Evolutionary conservation across 371 early-diverging fungal genomes (phyloP).

Genomic region (Circinella minor): DNA sequence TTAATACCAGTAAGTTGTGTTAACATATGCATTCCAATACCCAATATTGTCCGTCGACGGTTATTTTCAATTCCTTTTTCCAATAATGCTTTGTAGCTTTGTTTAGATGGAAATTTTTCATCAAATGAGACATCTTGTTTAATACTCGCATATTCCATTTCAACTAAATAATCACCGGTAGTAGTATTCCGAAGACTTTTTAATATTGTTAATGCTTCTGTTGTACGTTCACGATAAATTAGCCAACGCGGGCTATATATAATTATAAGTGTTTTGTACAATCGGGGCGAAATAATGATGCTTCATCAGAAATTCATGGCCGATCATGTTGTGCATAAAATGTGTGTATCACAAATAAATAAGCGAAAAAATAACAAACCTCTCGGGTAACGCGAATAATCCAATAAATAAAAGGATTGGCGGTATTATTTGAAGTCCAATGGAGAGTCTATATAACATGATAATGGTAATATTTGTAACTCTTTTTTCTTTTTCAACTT

Average conservation of each 20-base stretch:
- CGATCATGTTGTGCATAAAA: neutral
- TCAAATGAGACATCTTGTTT: conserved; percentile 75
- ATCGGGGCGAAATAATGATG: neutral
- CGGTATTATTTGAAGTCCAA: conserved; percentile 81
- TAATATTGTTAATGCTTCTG: conserved; percentile 74
- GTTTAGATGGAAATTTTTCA: conserved; percentile 20
- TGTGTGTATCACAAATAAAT: neutral
- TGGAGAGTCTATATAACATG: conserved; percentile 43
- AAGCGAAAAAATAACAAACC: conserved; percentile 16
- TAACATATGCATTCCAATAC: conserved; percentile 71
- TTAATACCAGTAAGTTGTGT: conserved; percentile 83
- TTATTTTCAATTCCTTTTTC: conserved; percentile 60
- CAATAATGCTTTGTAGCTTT: conserved; percentile 49
- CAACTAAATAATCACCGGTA: conserved; percentile 3
- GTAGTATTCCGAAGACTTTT: conserved; percentile 63
- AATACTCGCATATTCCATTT: conserved; percentile 71
- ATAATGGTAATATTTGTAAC: too few species aligned
- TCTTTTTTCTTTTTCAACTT: too few species aligned
- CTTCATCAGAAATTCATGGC: neutral
- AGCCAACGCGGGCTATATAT: conserved; percentile 89
- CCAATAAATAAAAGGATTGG: conserved; percentile 66
- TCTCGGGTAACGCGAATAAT: conserved; percentile 72
- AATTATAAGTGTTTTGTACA: too few species aligned
- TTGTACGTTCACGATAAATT: conserved; percentile 61
- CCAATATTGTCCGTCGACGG: conserved; percentile 67